These are phyloP conservation scores for Davidsoniella eucalypti DNA, from an alignment of 2,329 filamentous ascomycete genomes.

Conservation along the genomic window DNA sequence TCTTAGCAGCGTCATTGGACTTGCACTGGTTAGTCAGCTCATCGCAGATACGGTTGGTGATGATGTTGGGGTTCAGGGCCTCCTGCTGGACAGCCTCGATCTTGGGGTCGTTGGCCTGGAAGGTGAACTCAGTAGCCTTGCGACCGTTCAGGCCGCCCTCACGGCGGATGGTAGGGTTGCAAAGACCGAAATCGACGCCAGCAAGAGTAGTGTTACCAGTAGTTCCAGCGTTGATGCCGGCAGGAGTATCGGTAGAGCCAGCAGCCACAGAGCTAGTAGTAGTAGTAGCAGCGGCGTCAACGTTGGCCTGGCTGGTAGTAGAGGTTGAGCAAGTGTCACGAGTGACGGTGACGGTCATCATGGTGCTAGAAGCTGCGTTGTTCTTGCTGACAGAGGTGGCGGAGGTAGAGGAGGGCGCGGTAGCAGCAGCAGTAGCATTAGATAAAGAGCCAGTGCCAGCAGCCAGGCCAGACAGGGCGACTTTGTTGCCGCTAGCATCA, in stretches of 20 bases:
- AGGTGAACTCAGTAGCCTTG: slow-evolving; percentile 43
- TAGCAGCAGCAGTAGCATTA: slow-evolving; percentile 11
- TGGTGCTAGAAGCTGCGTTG: slow-evolving; percentile 14
- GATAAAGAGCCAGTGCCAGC: slow-evolving; percentile 14
- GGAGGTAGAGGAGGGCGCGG: slow-evolving; percentile 10
- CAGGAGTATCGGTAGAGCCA: slow-evolving; percentile 17
- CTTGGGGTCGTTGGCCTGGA: slow-evolving; percentile 47
- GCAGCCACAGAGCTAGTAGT: slow-evolving; percentile 10
- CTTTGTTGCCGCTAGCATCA: slow-evolving; percentile 19
- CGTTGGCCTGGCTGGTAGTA: slow-evolving; percentile 12
- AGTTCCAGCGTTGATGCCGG: slow-evolving; percentile 16
- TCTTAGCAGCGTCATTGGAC: slow-evolving; percentile 42
- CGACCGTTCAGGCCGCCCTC: slow-evolving; percentile 40
- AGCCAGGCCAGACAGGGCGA: slow-evolving; percentile 19
- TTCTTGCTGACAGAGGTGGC: slow-evolving; percentile 9
- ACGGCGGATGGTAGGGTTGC: slow-evolving; percentile 42
- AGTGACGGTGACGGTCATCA: slow-evolving; percentile 13
- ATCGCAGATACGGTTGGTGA: slow-evolving; percentile 56
- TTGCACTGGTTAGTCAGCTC: slow-evolving; percentile 50
- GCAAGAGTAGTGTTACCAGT: slow-evolving; percentile 17
- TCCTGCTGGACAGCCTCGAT: slow-evolving; percentile 45
- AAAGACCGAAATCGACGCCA: slow-evolving; percentile 35
- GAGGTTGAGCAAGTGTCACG: slow-evolving; percentile 11
- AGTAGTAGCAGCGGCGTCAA: neutral
- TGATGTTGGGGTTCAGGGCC: slow-evolving; percentile 56